A percentile compares a stretch with the other conserved stretches of the same genome.
phyloP scores from a whole-genome alignment of 768 basidiomycete species.

The Lactarius hatsudake region DNA sequence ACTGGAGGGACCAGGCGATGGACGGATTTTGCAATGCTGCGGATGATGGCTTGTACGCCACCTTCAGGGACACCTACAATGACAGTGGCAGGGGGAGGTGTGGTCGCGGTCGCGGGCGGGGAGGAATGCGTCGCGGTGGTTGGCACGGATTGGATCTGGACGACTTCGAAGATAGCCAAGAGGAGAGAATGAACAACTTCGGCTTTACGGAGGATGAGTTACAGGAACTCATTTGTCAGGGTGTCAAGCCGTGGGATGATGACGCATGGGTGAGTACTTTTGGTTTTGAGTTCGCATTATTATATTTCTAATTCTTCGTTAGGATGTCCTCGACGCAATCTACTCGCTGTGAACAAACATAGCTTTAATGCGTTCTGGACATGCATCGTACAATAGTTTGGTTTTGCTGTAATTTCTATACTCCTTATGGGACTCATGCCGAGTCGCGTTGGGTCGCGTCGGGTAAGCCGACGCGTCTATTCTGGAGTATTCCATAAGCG shows the following conservation, averaged over 20 bases:
- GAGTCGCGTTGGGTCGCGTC: background rate
- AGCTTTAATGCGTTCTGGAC: background rate
- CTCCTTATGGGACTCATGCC: background rate
- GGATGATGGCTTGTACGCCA: background rate
- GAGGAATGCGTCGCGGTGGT: background rate
- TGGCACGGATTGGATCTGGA: constrained; percentile 4
- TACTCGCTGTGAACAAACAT: background rate
- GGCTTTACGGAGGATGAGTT: constrained; percentile 39
- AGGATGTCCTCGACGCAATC: constrained; percentile 16
- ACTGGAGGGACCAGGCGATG: background rate
- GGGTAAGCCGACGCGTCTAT: background rate
- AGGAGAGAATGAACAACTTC: constrained; percentile 30
- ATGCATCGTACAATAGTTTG: background rate
- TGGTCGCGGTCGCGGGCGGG: background rate
- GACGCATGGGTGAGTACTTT: constrained; percentile 39
- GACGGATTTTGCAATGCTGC: background rate
- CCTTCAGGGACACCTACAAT: too few species aligned
- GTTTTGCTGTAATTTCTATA: background rate
- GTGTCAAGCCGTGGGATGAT: constrained; percentile 47
- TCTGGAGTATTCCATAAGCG: constrained; percentile 1
- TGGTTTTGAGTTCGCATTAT: background rate
- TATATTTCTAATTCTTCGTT: background rate
- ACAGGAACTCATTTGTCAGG: constrained; percentile 38
- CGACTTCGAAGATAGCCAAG: constrained; percentile 13
- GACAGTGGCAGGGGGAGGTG: background rate